Evolutionary conservation across 495 filamentous ascomycete genomes (phyloP).

Genomic region (Podospora tetraspora): DNA sequence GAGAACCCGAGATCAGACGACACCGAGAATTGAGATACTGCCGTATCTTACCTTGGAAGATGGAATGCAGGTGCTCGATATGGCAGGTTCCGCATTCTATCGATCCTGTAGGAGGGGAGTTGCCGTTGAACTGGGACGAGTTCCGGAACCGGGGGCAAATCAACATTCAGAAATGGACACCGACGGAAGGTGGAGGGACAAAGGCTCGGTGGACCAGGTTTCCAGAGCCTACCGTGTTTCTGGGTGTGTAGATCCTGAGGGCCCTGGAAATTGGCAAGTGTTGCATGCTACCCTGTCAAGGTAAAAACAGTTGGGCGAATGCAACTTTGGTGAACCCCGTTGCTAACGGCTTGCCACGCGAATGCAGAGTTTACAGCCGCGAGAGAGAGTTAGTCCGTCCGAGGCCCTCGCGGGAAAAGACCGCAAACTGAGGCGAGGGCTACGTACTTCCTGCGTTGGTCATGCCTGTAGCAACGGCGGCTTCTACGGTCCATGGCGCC

Average conservation of each 20-base stretch:
- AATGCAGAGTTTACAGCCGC: neutral
- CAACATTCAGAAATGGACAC: neutral
- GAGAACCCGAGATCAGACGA: neutral
- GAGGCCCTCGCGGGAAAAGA: neutral
- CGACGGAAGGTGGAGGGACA: no score
- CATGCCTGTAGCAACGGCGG: neutral
- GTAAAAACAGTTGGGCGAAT: neutral
- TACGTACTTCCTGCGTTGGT: neutral
- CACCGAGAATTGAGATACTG: neutral
- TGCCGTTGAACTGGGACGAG: neutral
- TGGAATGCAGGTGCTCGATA: neutral
- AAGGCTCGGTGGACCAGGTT: neutral
- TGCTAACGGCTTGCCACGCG: neutral
- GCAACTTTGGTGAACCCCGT: neutral
- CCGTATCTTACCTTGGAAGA: neutral
- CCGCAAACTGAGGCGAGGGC: neutral
- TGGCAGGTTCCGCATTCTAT: neutral
- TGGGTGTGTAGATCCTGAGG: neutral
- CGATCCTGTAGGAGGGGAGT: neutral
- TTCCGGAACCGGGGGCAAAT: neutral
- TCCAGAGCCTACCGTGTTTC: neutral
- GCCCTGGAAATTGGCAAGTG: neutral
- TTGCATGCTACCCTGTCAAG: neutral
- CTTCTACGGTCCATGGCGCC: neutral
- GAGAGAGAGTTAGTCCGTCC: no score